Conservation (phyloP, 1,284 basidiomycete genomes). For the Cutaneotrichosporon cyanovorans region DNA sequence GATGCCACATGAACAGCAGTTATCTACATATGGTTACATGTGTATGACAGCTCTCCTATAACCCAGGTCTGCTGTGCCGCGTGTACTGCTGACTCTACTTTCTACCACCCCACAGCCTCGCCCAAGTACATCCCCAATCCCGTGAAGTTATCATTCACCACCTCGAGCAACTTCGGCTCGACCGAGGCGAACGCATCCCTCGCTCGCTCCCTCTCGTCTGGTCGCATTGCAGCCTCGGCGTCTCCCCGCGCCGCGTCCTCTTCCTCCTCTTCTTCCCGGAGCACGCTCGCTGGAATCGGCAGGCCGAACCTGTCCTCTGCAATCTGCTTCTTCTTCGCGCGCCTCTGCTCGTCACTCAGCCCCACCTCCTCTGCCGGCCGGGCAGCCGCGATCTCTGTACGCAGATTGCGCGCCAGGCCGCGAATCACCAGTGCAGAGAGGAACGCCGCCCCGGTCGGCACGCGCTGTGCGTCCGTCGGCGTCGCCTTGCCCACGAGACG, state of each 20-base stretch:
- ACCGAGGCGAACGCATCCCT: conserved; percentile 26
- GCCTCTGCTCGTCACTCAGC: conserved; percentile 16
- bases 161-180: conserved; percentile 29
- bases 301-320: conserved; percentile 41
- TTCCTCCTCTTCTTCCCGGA: conserved; percentile 38
- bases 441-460: conserved; percentile 37
- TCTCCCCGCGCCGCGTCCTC: conserved; percentile 22
- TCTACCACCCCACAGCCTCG: conserved; percentile 37
- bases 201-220: conserved; percentile 30
- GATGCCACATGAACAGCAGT: no score
- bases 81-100: no score
- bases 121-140: conserved; percentile 34
- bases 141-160: conserved; percentile 30
- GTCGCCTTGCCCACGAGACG: conserved; percentile 23
- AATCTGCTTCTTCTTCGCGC: conserved; percentile 31
- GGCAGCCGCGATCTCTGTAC: conserved; percentile 26
- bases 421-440: conserved; percentile 38
- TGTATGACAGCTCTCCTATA: no score
- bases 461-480: conserved; percentile 18
- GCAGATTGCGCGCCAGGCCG: conserved; percentile 36
- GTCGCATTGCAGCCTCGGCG: conserved; percentile 16
- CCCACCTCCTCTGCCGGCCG: conserved; percentile 12
- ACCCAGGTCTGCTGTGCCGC: no score
- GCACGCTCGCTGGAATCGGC: conserved; percentile 38
- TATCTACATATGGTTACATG: no score